Conservation (phyloP, 2,329 filamentous ascomycete genomes). For the Talaromyces sp. region DNA sequence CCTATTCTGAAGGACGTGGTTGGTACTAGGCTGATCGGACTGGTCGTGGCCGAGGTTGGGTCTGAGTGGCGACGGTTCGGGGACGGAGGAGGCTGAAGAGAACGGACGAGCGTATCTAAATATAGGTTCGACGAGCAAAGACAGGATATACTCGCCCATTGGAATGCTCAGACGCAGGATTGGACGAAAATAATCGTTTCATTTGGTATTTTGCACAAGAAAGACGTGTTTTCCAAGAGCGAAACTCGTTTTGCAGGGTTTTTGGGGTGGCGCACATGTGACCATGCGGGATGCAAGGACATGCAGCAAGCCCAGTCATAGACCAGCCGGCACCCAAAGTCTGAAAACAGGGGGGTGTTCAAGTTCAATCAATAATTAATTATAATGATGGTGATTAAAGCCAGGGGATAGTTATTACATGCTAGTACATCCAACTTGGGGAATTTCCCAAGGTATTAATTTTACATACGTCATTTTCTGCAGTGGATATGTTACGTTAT, state of each 20-base stretch:
- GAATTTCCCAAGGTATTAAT: background rate
- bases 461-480: background rate
- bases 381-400: too few relatives aligned
- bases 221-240: background rate
- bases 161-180: slow-evolving; percentile 9
- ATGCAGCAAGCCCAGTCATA: background rate
- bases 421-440: too few relatives aligned
- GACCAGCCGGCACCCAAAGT: background rate
- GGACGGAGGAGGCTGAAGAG: slow-evolving; percentile 20
- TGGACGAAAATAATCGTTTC: background rate
- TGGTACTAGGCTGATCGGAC: slow-evolving; percentile 1
- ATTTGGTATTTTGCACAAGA: background rate
- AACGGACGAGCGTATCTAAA: slow-evolving; percentile 38
- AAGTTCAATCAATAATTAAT: background rate
- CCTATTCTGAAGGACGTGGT: slow-evolving; percentile 15
- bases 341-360: background rate
- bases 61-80: slow-evolving; percentile 15
- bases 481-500: too few relatives aligned
- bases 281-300: background rate
- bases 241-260: background rate
- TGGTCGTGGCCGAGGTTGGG: slow-evolving; percentile 13
- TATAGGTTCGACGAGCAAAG: slow-evolving; percentile 39
- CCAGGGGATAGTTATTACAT: too few relatives aligned
- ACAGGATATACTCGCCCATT: slow-evolving; percentile 42
- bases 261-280: background rate